Base-by-base conservation (phyloP, 441 rosid species). In the Euphorbia celastroides region DNA sequence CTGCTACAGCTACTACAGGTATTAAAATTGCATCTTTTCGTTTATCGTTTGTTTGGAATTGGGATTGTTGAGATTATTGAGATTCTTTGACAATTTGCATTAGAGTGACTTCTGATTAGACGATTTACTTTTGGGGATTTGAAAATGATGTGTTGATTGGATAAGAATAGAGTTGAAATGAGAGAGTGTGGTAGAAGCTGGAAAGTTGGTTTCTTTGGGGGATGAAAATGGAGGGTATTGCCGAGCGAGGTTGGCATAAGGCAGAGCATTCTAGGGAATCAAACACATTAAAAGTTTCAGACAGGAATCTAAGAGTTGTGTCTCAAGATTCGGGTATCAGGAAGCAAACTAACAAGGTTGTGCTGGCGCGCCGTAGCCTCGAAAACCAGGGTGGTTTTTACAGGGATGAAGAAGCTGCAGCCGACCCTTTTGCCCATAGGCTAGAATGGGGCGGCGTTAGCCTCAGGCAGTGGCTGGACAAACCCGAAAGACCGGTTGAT, bases 381-480 rank as follows among this genome's bases (percentile, higher is more conserved):
- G 79, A 80, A 70, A 81, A 77, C 83, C 83, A 80, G 79, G 71
- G 72, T 52, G 84, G 84, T 71, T 68, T 69, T 60, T 79, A 84
- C 46, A 81, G 81, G 77, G 78, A 71, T 52, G 85, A 86, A 70
- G 89, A 82, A 71, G 73, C 74, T 27, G 80, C 79, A 9, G 72
- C 69, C 61, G 84, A 83, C 60, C 90, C 81, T 73, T 86, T 83
- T 72, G 67, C 81, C 59, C 78, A 78, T 51, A 70, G 83, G 46
- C 62, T 80, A 69, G 95, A 85, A 72, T 85, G 89, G 90, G 90
- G 77, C 58, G 93, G 90, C 81, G 76, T 88, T 66, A 92, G 98
- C 79, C 78, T 92, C 81, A 86, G 98, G 75, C 93, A 88, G 48
- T 92, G 96, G 98, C 72, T 92, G 75, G 96, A 92, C 76, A 85